A percentile compares a stretch with the other conserved stretches of the same genome.
Evolutionary conservation across 352 stramenopile species (phyloP).

Genomic region (Phytophthora nicotianae): DNA sequence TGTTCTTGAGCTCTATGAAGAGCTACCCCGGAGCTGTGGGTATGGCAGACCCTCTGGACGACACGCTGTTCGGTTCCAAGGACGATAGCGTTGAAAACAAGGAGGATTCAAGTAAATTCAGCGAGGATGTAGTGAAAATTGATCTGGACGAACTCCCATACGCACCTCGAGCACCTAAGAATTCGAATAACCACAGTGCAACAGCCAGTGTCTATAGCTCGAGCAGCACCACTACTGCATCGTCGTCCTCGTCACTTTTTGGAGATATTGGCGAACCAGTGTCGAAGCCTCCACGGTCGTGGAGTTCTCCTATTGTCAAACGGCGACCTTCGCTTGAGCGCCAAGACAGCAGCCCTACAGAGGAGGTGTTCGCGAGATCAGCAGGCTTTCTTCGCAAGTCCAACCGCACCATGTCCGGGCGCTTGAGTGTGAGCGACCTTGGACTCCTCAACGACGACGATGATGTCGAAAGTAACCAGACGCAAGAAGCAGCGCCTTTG

Average conservation of each 20-base stretch:
- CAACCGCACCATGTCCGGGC: conserved; percentile 58
- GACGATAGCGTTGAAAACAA: no score
- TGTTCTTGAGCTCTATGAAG: conserved; percentile 25
- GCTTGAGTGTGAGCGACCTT: conserved; percentile 80
- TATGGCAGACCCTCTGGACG: conserved; percentile 39
- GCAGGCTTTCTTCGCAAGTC: conserved; percentile 70
- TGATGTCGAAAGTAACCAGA: conserved; percentile 24
- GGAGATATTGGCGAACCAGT: conserved; percentile 26
- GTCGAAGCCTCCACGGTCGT: conserved; percentile 26
- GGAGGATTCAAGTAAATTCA: no score
- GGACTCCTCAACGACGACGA: conserved; percentile 61
- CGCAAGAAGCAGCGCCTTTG: conserved; percentile 4
- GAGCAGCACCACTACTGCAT: conserved; percentile 31
- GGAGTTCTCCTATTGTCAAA: conserved; percentile 31
- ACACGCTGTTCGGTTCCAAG: conserved; percentile 53
- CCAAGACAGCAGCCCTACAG: conserved; percentile 56
- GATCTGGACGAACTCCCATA: conserved; percentile 60
- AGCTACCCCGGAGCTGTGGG: conserved; percentile 35
- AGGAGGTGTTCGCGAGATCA: conserved; percentile 67
- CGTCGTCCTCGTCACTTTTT: conserved; percentile 39
- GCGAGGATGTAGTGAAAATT: conserved; percentile 37
- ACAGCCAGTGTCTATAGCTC: conserved; percentile 35
- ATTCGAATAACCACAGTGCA: conserved; percentile 12
- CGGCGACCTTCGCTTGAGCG: conserved; percentile 49
- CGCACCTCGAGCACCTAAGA: conserved; percentile 16